A percentile compares a stretch with the other conserved stretches of the same genome.
These are phyloP conservation scores for Luvunga scandens DNA, from an alignment of 345 rosid genomes.

Conservation along the genomic window DNA sequence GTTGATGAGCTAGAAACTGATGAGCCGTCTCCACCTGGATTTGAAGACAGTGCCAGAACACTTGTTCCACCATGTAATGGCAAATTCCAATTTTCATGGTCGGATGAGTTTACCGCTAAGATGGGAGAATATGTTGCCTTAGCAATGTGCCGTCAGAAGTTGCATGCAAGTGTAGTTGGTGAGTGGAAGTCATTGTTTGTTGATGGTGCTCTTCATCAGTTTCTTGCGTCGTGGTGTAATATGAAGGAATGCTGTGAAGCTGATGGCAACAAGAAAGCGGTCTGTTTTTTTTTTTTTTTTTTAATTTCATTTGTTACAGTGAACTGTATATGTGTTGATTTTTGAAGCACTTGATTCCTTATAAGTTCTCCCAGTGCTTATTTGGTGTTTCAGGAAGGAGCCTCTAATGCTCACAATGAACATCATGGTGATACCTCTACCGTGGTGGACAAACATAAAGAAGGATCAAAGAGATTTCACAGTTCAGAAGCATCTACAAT, in stretches of 20 bases:
- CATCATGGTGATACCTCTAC: constrained; percentile 4
- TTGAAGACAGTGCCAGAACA: constrained; percentile 29
- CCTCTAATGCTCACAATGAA: constrained; percentile 14
- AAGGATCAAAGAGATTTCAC: constrained; percentile 19
- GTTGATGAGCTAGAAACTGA: constrained; percentile 36
- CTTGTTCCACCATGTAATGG: constrained; percentile 30
- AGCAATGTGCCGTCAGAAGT: constrained; percentile 79
- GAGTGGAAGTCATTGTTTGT: constrained; percentile 58
- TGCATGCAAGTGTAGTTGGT: constrained; percentile 61
- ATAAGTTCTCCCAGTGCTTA: background rate
- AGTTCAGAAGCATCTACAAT: constrained; percentile 26
- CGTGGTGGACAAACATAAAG: constrained; percentile 16
- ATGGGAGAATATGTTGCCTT: constrained; percentile 55
- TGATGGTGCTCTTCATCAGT: constrained; percentile 38
- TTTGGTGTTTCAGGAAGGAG: constrained; percentile 32
- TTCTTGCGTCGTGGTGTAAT: constrained; percentile 32
- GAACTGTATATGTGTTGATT: background rate
- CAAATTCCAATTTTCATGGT: constrained; percentile 43
- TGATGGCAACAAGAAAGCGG: constrained; percentile 26
- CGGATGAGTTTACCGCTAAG: constrained; percentile 38
- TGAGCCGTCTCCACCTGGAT: constrained; percentile 78
- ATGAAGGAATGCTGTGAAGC: constrained; percentile 21
- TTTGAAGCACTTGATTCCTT: background rate
- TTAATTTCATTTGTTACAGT: background rate
- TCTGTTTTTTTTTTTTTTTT: background rate